phyloP scores from a whole-genome alignment of 768 basidiomycete species.

The Lentinula guzmanii region DNA sequence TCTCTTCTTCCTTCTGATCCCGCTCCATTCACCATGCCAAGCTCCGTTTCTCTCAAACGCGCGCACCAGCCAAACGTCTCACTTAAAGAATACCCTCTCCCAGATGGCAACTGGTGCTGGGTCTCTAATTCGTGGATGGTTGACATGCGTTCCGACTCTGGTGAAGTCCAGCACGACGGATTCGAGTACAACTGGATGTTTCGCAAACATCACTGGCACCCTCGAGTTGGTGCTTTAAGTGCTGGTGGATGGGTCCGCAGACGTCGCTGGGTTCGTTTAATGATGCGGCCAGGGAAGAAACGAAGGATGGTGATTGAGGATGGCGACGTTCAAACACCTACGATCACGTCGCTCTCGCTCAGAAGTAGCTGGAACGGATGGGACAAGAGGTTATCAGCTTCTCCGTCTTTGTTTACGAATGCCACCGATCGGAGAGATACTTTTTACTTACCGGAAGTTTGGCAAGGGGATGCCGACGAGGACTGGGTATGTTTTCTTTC shows the following conservation, averaged over 20 bases:
- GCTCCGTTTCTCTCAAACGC: constrained; percentile 28
- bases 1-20: constrained; percentile 47
- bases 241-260: constrained; percentile 72
- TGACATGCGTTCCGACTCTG: constrained; percentile 49
- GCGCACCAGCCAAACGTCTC: constrained; percentile 30
- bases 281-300: constrained; percentile 55
- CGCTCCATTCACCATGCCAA: constrained; percentile 9
- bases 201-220: constrained; percentile 58
- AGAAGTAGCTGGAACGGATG: constrained; percentile 1
- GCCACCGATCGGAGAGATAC: constrained; percentile 4
- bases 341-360: background rate
- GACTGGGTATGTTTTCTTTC: constrained; percentile 42
- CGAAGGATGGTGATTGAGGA: constrained; percentile 11
- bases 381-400: background rate
- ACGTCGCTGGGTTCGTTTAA: constrained; percentile 77
- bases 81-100: constrained; percentile 42
- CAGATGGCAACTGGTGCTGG: constrained; percentile 54
- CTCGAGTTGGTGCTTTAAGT: constrained; percentile 52
- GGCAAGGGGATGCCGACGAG: constrained; percentile 45
- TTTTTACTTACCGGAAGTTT: constrained; percentile 32
- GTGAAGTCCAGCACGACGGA: constrained; percentile 49
- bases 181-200: constrained; percentile 75
- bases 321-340: background rate
- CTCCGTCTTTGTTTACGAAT: constrained; percentile 14
- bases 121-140: constrained; percentile 52